Percentiles rank a stretch among this genome's conserved stretches.
These are phyloP conservation scores for Murraya paniculata DNA, from an alignment of 345 rosid genomes.

Conservation along the genomic window DNA sequence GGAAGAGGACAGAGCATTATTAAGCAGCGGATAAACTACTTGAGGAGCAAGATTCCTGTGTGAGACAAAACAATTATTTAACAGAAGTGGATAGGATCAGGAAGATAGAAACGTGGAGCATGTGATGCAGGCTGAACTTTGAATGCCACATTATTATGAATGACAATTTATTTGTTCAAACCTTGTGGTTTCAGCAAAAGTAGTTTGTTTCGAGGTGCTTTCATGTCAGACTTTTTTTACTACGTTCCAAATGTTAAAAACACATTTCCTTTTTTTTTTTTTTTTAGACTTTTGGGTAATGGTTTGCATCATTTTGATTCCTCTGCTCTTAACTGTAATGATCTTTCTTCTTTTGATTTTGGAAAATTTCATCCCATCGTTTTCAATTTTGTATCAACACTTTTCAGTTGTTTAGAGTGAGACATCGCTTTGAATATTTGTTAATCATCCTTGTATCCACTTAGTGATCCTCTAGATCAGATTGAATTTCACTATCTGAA, in stretches of 20 bases:
- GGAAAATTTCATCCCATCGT: not conserved
- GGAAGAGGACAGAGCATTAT: not conserved
- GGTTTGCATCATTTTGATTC: not conserved
- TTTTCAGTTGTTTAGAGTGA: not conserved
- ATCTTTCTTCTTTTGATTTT: not conserved
- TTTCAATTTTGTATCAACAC: not conserved
- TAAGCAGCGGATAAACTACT: not conserved
- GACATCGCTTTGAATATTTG: not conserved
- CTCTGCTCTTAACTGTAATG: not conserved
- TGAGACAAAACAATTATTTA: not conserved
- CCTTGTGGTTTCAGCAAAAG: not conserved
- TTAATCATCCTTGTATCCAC: not conserved
- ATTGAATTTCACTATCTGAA: not conserved
- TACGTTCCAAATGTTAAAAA: not conserved
- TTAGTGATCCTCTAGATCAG: not conserved
- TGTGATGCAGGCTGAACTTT: not conserved
- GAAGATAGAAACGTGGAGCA: not conserved
- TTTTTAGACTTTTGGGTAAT: not conserved
- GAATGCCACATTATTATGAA: not conserved
- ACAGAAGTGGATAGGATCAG: not conserved
- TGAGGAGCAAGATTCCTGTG: not conserved
- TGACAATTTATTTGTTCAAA: not conserved
- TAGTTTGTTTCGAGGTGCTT: not conserved
- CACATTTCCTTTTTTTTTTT: not conserved
- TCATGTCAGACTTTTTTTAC: not conserved